Conservation (phyloP, 2,329 filamentous ascomycete genomes). For the Microdochium bolleyi region DNA sequence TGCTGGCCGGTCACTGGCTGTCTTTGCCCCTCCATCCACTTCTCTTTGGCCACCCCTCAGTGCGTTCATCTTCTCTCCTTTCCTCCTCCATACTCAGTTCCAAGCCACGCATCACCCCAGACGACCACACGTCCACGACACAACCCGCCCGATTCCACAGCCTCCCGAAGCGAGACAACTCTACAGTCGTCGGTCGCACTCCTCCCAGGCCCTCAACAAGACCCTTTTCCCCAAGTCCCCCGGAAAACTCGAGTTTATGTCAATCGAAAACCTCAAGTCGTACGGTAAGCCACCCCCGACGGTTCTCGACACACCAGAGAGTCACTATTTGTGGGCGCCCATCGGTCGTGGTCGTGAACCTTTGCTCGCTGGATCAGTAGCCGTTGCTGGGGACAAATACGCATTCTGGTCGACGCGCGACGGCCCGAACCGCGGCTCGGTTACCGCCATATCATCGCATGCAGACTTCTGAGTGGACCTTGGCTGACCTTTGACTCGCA, state of each 20-base stretch:
- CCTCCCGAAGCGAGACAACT: not conserved
- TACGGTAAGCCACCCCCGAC: slow-evolving; percentile 58
- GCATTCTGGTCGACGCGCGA: too few species aligned
- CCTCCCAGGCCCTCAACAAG: slow-evolving; percentile 27
- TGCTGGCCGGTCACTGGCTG: not conserved
- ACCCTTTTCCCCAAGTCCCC: slow-evolving; percentile 49
- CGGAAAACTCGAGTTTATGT: slow-evolving; percentile 84
- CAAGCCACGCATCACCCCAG: not conserved
- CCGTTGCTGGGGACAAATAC: too few species aligned
- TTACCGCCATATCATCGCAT: too few species aligned
- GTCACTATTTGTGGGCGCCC: too few species aligned
- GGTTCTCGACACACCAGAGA: not conserved
- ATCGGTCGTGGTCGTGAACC: too few species aligned
- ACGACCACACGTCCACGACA: not conserved
- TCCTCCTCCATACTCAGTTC: slow-evolving; percentile 9
- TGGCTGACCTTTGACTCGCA: too few species aligned
- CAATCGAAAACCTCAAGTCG: slow-evolving; percentile 97
- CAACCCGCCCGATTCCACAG: not conserved
- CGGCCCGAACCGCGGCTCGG: too few species aligned
- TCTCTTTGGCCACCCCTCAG: slow-evolving; percentile 2
- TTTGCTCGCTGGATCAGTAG: too few species aligned
- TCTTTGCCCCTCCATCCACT: slow-evolving; percentile 12
- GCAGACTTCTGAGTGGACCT: too few species aligned
- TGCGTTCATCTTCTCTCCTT: slow-evolving; percentile 6
- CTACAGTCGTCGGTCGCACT: slow-evolving; percentile 38